Evolutionary conservation across 2,329 filamentous ascomycete species (phyloP).

Genomic region (Aspergillaceae sp.): DNA sequence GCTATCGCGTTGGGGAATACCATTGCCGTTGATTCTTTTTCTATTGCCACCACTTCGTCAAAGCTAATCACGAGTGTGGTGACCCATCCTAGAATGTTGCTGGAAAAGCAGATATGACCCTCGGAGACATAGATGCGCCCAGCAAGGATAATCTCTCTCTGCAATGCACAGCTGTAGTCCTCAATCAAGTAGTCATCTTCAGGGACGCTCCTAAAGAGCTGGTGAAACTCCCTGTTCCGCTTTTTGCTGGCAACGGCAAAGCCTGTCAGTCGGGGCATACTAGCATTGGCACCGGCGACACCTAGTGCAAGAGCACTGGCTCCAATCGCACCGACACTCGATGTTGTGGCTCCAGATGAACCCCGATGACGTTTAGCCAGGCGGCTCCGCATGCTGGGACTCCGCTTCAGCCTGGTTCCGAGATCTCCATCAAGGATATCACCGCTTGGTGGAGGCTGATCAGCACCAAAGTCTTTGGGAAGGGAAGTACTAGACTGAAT

Average conservation of each 20-base stretch:
- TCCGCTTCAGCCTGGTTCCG: constrained; percentile 48
- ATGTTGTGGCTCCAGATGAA: constrained; percentile 65
- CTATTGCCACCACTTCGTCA: constrained; percentile 91
- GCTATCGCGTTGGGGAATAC: constrained; percentile 96
- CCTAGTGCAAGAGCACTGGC: constrained; percentile 63
- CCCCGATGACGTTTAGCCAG: constrained; percentile 63
- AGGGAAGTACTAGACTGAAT: constrained; percentile 22
- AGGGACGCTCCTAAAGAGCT: constrained; percentile 88
- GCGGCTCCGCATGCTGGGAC: constrained; percentile 59
- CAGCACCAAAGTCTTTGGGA: constrained; percentile 37
- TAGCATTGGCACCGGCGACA: constrained; percentile 50
- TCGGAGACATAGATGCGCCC: constrained; percentile 93
- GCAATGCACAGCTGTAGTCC: constrained; percentile 93
- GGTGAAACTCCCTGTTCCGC: constrained; percentile 90
- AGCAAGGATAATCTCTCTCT: constrained; percentile 90
- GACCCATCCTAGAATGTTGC: constrained; percentile 97
- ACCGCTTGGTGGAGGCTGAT: constrained; percentile 57
- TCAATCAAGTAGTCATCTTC: constrained; percentile 98
- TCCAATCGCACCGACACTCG: constrained; percentile 63
- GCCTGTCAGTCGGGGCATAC: constrained; percentile 72
- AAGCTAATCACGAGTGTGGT: constrained; percentile 97
- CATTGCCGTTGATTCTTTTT: constrained; percentile 91
- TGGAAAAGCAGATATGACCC: constrained; percentile 95
- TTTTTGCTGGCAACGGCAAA: constrained; percentile 96
- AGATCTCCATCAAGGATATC: constrained; percentile 58